Base-by-base conservation (phyloP, 2,329 filamentous ascomycete genomes). In the Cordyceps sp. region DNA sequence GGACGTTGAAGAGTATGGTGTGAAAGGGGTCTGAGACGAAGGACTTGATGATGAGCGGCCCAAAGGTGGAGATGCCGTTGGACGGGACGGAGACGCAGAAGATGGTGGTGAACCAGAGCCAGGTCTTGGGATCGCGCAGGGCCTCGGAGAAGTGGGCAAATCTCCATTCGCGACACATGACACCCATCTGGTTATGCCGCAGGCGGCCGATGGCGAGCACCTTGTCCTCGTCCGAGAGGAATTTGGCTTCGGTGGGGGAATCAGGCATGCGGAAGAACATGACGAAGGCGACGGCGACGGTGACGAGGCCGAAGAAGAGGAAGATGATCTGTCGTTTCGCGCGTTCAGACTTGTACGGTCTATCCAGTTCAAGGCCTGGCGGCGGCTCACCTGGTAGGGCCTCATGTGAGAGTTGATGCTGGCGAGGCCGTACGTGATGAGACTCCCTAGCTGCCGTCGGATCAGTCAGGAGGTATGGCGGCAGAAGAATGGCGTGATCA, bases 1-100 rank as follows among this genome's bases (percentile, higher is more conserved):
- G 69, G 29, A 74, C 70, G 37, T 73, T 73, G 52, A 73, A 69
- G 0, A 73, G 48, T 30, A 73, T 72, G 0, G 69, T 70, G 13
- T 61, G 52, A 33, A 73, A 70, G 6, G 61, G 58, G 20, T 61
- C 55, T 31, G 68, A 73, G 1, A 70, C 69, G 35, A 76, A 75
- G 0, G 62, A 61, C 30, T n/a, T 53, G 33, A 76, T 62, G 40
- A 76, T 74, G 25, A 75, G 50, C 2, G 66, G 66, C 0, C 70
- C 71, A 39, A 74, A 75, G 0, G 66, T 69, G 0, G 64, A 61
- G 29, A 74, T 49, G 7, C 70, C 69, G 5, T 69, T 70, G 22
- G 62, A 68, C 0, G 70, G 69, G 7, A 75, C 49, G 29, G 65
- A 66, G 39, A 75, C 66, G 31, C 65, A 55, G 25, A 69, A 61